A percentile compares a stretch with the other conserved stretches of the same genome.
Evolutionary conservation across 805 yeast genomes (phyloP).

Genomic region (Metschnikowia gelsemii): DNA sequence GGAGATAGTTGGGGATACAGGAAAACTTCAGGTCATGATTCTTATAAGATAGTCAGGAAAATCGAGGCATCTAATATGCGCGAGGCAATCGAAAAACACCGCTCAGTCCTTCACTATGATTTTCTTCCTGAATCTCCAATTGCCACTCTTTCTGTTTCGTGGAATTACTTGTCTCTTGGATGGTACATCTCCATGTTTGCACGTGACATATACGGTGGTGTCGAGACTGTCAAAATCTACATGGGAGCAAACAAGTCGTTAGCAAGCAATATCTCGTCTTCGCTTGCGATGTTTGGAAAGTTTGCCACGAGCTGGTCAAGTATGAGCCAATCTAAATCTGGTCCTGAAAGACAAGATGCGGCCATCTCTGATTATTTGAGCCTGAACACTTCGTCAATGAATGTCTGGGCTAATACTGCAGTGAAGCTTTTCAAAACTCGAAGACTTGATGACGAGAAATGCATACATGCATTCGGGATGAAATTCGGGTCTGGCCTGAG

Average conservation of each 20-base stretch:
- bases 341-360: slow-evolving; percentile 8
- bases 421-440: slow-evolving; percentile 51
- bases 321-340: slow-evolving; percentile 21
- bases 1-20: slow-evolving; percentile 28
- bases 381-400: slow-evolving; percentile 34
- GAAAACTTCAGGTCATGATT: slow-evolving; percentile 4
- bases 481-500: slow-evolving; percentile 13
- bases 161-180: slow-evolving; percentile 65
- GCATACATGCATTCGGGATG: slow-evolving; percentile 21
- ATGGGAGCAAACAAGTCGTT: slow-evolving; percentile 30
- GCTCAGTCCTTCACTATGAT: slow-evolving; percentile 38
- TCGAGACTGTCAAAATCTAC: slow-evolving; percentile 9
- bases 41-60: slow-evolving; percentile 33
- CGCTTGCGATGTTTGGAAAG: slow-evolving; percentile 38
- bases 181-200: slow-evolving; percentile 74
- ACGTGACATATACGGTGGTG: slow-evolving; percentile 49
- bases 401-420: slow-evolving; percentile 54
- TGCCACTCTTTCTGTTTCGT: slow-evolving; percentile 49
- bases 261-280: slow-evolving; percentile 40
- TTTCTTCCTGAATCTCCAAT: slow-evolving; percentile 45
- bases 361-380: slow-evolving; percentile 25
- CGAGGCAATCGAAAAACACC: slow-evolving; percentile 21
- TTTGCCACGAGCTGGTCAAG: slow-evolving; percentile 40
- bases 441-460: slow-evolving; percentile 20
- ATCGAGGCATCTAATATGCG: slow-evolving; percentile 41